A percentile compares a stretch with the other conserved stretches of the same genome.
These are phyloP conservation scores for Rhizopogon roseolus DNA, from an alignment of 768 basidiomycete genomes.

Conservation along the genomic window DNA sequence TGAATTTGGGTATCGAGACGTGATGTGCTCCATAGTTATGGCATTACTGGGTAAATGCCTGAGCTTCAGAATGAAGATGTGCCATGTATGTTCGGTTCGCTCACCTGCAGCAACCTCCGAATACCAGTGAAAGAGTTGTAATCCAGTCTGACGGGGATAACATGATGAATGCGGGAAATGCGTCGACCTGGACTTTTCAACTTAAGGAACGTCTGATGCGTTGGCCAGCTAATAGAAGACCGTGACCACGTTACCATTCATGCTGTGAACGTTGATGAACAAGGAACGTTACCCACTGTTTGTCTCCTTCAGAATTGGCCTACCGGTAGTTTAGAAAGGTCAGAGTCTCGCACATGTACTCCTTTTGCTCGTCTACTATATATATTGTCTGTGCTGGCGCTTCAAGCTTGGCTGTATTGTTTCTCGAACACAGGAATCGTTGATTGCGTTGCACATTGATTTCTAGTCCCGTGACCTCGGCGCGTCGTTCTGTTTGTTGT, in stretches of 20 bases:
- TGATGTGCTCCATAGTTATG: conserved; percentile 70
- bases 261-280: too few relatives aligned
- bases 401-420: too few relatives aligned
- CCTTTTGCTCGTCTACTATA: too few relatives aligned
- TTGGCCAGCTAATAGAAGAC: not conserved
- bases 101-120: conserved; percentile 88
- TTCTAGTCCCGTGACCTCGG: conserved; percentile 26
- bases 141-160: conserved; percentile 41
- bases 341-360: too few relatives aligned
- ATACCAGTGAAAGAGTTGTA: conserved; percentile 66
- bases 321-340: too few relatives aligned
- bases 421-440: too few relatives aligned
- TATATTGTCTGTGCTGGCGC: too few relatives aligned
- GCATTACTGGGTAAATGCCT: conserved; percentile 55
- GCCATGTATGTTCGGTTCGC: conserved; percentile 13
- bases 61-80: not conserved
- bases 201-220: not conserved
- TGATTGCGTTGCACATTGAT: conserved; percentile 2
- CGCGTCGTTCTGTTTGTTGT: conserved; percentile 15
- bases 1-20: conserved; percentile 58
- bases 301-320: too few relatives aligned
- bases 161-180: conserved; percentile 5
- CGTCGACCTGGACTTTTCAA: too few relatives aligned
- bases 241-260: not conserved
- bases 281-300: too few relatives aligned